Evolutionary conservation across 129 eudicot genomes (phyloP).

Genomic region (Flaveria linearis): DNA sequence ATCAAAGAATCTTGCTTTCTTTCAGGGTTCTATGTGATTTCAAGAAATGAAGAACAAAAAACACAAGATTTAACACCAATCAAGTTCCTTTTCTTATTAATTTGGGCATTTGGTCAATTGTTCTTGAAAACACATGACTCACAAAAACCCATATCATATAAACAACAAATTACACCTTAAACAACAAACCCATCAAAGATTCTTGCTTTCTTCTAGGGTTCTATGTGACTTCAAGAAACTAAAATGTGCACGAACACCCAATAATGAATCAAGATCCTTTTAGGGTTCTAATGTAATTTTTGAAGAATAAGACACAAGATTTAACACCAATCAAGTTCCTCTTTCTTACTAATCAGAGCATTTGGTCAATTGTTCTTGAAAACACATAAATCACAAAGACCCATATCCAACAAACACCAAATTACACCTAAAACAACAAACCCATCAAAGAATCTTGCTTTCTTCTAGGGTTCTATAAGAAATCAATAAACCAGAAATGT

Average conservation of each 20-base stretch:
- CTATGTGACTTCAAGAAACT: conserved; percentile 24
- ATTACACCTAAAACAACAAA: background rate
- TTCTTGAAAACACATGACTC: conserved; percentile 1
- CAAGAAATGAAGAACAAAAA: background rate
- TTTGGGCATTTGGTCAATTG: background rate
- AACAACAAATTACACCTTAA: background rate
- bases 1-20: background rate
- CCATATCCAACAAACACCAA: background rate
- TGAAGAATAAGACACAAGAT: background rate
- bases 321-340: background rate
- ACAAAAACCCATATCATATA: conserved; percentile 5
- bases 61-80: background rate
- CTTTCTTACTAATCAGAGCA: background rate
- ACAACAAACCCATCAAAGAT: conserved; percentile 9
- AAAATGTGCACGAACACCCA: conserved; percentile 39
- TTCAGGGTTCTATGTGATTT: background rate
- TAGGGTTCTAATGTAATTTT: conserved; percentile 2
- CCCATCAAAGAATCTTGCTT: background rate
- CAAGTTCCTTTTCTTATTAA: background rate
- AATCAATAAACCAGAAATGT: conserved; percentile 29
- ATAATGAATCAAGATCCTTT: background rate
- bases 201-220: background rate
- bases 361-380: background rate
- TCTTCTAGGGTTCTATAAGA: conserved; percentile 3
- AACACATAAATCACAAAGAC: conserved; percentile 10